Base-by-base conservation (phyloP, 352 stramenopile genomes). In the Pythium rhizo-oryzae region DNA sequence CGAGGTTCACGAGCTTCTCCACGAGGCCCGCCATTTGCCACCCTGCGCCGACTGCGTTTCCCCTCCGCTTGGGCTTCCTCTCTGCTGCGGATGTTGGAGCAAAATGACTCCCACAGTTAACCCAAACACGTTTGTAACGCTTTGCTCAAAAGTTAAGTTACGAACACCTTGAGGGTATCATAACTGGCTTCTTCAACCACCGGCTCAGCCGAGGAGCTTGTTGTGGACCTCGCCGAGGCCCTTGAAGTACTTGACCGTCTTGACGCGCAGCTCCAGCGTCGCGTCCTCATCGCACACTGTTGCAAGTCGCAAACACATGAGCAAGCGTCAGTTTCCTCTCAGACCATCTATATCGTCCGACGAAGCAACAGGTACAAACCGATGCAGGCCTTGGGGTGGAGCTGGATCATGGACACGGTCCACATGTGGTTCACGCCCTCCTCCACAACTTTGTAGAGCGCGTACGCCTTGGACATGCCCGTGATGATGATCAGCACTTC, bases 221-320 rank as follows among this genome's bases (percentile, higher is more conserved):
- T 73, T 67, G 68, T 87, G 74, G 56, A 76, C 80, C 43, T 84
- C 79, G 33, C 64, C 71, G 12, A 96, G 74, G 5, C 87, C 89
- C 74, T 96, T 94, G 71, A 97, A 97, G 73, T 97, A 97, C 72
- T 97, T 94, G 68, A 94, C 87, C 0, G 90, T 97, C 84, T 97
- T 97, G 50, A 97, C 89, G 54, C 86, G 85, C 30, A 97, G 82
- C 69, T 97, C 90, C 62, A 91, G 80, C 6, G 90, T 97, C 21
- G 90, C 90, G 56, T 97, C 90, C 68, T 96, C 90, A 56, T 97
- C 90, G 64, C 90, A 97, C 18, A 96, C 89, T 90, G 57, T 79
- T 80, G 44, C 4, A 4, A 44, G 12, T 47, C n/a, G n/a, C n/a
- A n/a, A 8, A 47, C 4, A n/a, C 6, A n/a, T 33, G 28, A 33